Base-by-base conservation (phyloP, 441 rosid species). In the Caryocar brasiliense region DNA sequence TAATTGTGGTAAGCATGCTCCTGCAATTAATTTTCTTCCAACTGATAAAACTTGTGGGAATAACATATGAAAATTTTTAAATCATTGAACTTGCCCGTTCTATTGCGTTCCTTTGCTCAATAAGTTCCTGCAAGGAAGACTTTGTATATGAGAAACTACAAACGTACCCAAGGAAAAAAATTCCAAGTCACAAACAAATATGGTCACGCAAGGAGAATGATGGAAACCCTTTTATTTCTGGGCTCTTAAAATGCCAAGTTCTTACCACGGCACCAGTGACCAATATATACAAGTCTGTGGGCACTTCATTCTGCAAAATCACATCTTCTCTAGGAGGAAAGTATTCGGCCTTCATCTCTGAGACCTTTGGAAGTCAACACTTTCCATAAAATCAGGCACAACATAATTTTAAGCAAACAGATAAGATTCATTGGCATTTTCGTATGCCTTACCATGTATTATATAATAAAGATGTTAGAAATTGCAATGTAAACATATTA, bases 251-350 rank as follows among this genome's bases (percentile, higher is more conserved):
- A 40, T 40, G 47, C 10, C 11, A 3, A 21, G 18, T 35, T 38
- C 72, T 61, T 77, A 89, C 97, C 76, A 74, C 81, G 56, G 86
- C 68, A 46, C 97, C 97, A 28, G 85, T 78, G 42, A 82, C 91
- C 61, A 89, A 60, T 37, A 89, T 72, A 58, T 89, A 89, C 66
- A 89, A 58, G 47, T 86, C 95, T 40, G 95, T 80, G 12, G 95
- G 97, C 13, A 86, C 88, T 78, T 89, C 97, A 40, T 89, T 86
- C 70, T 89, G 94, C 63, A 86, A 70, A 61, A 89, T 86, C 43
- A 89, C 86, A 52, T 89, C 94, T 78, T 89, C 97, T 70, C 66
- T 78, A 1, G 97, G 97, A 54, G 97, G 87, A 59, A 76, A 89
- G 64, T 89, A 89, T 65, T 86, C 97, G 0, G 94, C 82, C 43